Conservation (phyloP, 345 rosid genomes). For the Lepidium aucheri region DNA sequence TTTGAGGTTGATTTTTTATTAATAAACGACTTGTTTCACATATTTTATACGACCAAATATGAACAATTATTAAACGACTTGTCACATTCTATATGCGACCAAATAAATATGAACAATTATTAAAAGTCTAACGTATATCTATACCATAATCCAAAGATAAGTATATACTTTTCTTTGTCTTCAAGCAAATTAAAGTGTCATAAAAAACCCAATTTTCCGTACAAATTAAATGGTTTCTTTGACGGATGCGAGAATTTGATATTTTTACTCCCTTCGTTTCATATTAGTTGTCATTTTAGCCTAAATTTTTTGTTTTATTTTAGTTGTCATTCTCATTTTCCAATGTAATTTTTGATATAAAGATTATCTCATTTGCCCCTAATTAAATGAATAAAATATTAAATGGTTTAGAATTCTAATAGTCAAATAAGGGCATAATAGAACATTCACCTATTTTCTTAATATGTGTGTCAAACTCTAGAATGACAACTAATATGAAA, state of each 20-base stretch:
- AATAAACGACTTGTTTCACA: neutral
- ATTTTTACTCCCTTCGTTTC: too few species aligned
- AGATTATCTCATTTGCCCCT: too few species aligned
- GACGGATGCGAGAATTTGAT: neutral
- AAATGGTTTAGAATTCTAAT: too few species aligned
- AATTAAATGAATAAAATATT: too few species aligned
- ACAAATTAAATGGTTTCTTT: neutral
- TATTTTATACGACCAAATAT: neutral
- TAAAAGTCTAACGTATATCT: neutral
- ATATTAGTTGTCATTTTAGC: too few species aligned
- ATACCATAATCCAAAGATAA: neutral
- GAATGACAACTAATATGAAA: too few species aligned
- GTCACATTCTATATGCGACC: neutral
- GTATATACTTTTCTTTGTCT: conserved; percentile 25
- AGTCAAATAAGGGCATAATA: too few species aligned
- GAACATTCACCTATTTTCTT: too few species aligned
- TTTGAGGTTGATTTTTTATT: neutral
- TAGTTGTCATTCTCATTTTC: too few species aligned
- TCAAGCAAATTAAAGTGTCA: conserved; percentile 10
- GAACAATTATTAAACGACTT: neutral
- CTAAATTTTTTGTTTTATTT: too few species aligned
- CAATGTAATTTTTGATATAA: too few species aligned
- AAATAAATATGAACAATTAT: neutral
- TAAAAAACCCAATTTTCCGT: neutral
- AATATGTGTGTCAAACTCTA: too few species aligned